A percentile compares a stretch with the other conserved stretches of the same genome.
Evolutionary conservation across 768 basidiomycete genomes (phyloP).

Genomic region (Amanita brunnescens): DNA sequence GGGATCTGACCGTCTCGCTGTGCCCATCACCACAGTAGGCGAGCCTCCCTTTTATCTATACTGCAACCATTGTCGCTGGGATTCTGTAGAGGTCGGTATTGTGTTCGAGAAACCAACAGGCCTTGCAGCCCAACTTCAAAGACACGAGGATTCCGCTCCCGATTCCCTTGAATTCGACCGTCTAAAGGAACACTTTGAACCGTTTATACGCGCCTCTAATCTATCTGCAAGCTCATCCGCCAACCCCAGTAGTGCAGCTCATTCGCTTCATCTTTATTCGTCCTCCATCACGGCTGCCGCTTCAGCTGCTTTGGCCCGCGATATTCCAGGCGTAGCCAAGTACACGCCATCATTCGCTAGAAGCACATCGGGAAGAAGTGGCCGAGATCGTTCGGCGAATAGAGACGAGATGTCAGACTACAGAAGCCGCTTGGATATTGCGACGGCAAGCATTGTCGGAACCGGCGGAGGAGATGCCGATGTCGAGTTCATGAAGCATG

Average conservation of each 20-base stretch:
- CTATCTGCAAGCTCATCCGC: constrained; percentile 39
- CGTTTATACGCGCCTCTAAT: constrained; percentile 79
- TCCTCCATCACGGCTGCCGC: constrained; percentile 86
- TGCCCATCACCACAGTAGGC: constrained; percentile 51
- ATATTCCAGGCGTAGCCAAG: constrained; percentile 75
- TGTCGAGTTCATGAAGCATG: constrained; percentile 57
- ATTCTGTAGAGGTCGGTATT: constrained; percentile 84
- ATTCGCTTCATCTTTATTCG: constrained; percentile 68
- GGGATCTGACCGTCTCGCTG: constrained; percentile 44
- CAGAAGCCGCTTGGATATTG: constrained; percentile 59
- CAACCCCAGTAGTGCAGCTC: constrained; percentile 38
- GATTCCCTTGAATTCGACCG: constrained; percentile 88
- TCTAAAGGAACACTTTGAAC: constrained; percentile 95
- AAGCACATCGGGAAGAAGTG: constrained; percentile 32
- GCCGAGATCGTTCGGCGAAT: constrained; percentile 56
- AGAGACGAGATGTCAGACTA: constrained; percentile 77
- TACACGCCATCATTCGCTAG: constrained; percentile 52
- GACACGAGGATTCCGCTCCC: constrained; percentile 77
- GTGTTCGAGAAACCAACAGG: constrained; percentile 97
- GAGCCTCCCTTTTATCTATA: constrained; percentile 88
- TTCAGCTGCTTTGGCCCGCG: constrained; percentile 79
- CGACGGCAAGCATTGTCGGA: constrained; percentile 41
- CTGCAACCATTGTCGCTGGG: constrained; percentile 93
- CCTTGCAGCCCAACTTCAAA: constrained; percentile 89
- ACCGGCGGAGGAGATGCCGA: constrained; percentile 60